Evolutionary conservation across 805 yeast species (phyloP).

Genomic region (Wickerhamomyces chaumierensis): DNA sequence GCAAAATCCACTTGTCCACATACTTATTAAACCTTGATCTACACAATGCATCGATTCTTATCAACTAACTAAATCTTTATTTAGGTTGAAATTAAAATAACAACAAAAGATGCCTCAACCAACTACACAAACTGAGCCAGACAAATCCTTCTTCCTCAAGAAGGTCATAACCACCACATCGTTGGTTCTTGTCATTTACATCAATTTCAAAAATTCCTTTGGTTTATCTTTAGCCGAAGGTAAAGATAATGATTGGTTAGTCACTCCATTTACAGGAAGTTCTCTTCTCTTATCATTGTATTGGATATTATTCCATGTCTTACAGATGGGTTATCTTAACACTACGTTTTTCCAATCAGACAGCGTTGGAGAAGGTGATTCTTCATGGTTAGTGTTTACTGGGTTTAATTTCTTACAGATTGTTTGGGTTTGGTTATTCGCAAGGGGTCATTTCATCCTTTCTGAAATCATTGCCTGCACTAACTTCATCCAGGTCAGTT

Average conservation of each 20-base stretch:
- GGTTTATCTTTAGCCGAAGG: constrained; percentile 33
- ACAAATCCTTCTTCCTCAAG: constrained; percentile 22
- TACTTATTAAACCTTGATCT: too few relatives aligned
- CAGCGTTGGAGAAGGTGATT: constrained; percentile 23
- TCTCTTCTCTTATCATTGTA: constrained; percentile 36
- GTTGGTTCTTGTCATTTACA: constrained; percentile 43
- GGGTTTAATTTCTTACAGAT: constrained; percentile 49
- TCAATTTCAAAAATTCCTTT: constrained; percentile 42
- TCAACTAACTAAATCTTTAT: too few relatives aligned
- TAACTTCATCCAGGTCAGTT: constrained; percentile 49
- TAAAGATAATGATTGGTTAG: constrained; percentile 23
- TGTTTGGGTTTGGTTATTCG: constrained; percentile 55
- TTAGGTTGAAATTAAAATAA: too few relatives aligned
- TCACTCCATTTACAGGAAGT: constrained; percentile 65
- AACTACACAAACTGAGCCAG: too few relatives aligned
- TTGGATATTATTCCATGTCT: constrained; percentile 44
- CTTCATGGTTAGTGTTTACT: constrained; percentile 25
- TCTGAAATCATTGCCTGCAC: constrained; percentile 46
- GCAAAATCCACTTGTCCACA: too few relatives aligned
- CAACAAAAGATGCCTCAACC: too few relatives aligned
- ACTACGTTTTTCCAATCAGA: constrained; percentile 27
- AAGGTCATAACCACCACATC: constrained; percentile 40
- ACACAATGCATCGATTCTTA: too few relatives aligned
- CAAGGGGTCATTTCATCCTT: constrained; percentile 43
- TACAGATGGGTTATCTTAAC: constrained; percentile 44